A percentile compares a stretch with the other conserved stretches of the same genome.
These are phyloP conservation scores for Lippia alba DNA, from an alignment of 305 asterid species.

Conservation along the genomic window DNA sequence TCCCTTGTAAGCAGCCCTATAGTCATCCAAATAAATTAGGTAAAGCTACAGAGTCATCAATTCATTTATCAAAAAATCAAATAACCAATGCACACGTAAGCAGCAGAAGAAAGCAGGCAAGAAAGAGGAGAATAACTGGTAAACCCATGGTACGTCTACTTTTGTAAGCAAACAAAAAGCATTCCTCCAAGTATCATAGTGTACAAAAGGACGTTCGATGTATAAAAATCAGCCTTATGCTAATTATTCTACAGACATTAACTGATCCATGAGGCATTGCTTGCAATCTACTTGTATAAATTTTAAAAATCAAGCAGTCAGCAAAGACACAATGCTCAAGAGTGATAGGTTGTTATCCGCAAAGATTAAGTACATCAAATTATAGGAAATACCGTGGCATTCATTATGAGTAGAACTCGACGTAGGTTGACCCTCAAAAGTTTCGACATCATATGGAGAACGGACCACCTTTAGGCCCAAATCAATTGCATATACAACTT, in stretches of 20 bases:
- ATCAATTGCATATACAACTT: too few species aligned
- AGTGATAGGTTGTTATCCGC: constrained; percentile 23
- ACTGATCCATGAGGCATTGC: constrained; percentile 9
- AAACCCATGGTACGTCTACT: constrained; percentile 1
- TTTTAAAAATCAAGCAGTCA: constrained; percentile 18
- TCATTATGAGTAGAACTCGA: too few species aligned
- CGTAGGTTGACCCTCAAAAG: too few species aligned
- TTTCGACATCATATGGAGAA: too few species aligned
- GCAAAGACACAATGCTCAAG: neutral
- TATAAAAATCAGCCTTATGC: constrained; percentile 1
- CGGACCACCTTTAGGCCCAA: too few species aligned
- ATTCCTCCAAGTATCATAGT: neutral
- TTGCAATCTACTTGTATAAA: constrained; percentile 9
- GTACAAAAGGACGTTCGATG: neutral
- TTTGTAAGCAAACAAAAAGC: constrained; percentile 2
- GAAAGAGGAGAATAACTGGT: neutral
- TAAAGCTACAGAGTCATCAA: constrained; percentile 28
- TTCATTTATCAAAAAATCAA: constrained; percentile 20
- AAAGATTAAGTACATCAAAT: too few species aligned
- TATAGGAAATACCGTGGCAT: too few species aligned
- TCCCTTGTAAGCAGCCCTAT: constrained; percentile 99
- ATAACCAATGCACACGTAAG: constrained; percentile 12
- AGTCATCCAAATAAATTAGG: constrained; percentile 37
- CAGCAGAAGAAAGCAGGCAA: constrained; percentile 11
- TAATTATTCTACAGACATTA: constrained; percentile 19